Evolutionary conservation across 192 early-diverging fungal species (phyloP).

Genomic region (Glomus cerebriforme): DNA sequence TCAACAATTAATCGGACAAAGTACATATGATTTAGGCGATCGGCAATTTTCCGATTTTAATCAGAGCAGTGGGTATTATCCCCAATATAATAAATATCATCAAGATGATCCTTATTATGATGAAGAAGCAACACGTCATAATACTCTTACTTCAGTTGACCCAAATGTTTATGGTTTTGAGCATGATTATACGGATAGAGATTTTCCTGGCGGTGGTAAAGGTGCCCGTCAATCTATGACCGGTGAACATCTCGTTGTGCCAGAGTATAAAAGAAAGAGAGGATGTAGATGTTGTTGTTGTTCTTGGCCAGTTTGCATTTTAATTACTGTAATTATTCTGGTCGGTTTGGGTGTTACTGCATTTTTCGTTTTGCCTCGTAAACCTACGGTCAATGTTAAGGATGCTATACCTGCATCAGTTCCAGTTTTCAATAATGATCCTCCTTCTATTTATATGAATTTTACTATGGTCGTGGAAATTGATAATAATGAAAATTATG

Average conservation of each 20-base stretch:
- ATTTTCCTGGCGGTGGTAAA: background rate
- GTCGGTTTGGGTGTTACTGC: background rate
- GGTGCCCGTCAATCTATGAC: background rate
- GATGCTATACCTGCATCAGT: background rate
- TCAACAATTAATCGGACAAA: background rate
- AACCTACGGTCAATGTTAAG: background rate
- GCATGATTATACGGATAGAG: background rate
- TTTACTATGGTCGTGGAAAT: slow-evolving; percentile 1
- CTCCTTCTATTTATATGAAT: slow-evolving; percentile 2
- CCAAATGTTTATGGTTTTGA: background rate
- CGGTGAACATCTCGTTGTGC: background rate
- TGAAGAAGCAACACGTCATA: slow-evolving; percentile 3
- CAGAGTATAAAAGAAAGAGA: background rate
- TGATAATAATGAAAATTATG: slow-evolving; percentile 14
- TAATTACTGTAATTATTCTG: slow-evolving; percentile 9
- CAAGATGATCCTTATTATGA: background rate
- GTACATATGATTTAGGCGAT: background rate
- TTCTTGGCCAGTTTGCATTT: background rate
- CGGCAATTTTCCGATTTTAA: background rate
- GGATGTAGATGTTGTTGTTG: background rate
- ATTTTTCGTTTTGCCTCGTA: slow-evolving; percentile 23
- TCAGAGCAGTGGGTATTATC: background rate
- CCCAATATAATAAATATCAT: background rate
- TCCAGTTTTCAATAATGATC: background rate
- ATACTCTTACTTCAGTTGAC: background rate